These are phyloP conservation scores for Houttuynia cordata DNA, from an alignment of 164 flowering plant species.

Conservation along the genomic window DNA sequence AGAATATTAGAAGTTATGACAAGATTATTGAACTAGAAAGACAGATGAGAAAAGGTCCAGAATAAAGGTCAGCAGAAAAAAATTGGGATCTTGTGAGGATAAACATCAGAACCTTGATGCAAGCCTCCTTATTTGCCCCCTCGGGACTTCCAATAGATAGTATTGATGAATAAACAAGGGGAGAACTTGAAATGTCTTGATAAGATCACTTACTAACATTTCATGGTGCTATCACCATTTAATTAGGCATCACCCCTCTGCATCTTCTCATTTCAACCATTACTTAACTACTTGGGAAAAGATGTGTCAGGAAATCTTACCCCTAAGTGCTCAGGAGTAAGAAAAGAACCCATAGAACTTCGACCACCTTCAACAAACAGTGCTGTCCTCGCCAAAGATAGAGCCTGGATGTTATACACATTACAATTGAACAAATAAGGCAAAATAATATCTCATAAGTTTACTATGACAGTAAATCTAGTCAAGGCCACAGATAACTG, in stretches of 20 bases:
- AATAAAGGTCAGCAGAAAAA: too few relatives aligned
- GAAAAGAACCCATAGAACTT: constrained; percentile 22
- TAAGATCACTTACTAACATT: background rate
- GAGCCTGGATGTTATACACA: constrained; percentile 38
- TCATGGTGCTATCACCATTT: background rate
- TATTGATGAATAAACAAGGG: too few relatives aligned
- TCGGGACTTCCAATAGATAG: too few relatives aligned
- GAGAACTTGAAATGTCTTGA: background rate
- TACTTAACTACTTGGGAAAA: background rate
- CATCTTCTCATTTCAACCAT: too few relatives aligned
- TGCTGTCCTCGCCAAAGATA: constrained; percentile 66
- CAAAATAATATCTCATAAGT: too few relatives aligned
- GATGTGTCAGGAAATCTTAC: constrained; percentile 23
- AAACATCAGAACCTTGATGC: too few relatives aligned
- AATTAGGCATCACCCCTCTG: background rate
- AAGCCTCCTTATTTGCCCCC: too few relatives aligned
- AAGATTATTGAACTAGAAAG: background rate
- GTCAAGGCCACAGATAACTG: too few relatives aligned
- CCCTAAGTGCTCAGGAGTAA: constrained; percentile 56
- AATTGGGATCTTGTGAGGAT: too few relatives aligned
- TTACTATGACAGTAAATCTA: background rate
- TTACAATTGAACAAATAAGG: background rate
- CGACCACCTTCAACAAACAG: constrained; percentile 35
- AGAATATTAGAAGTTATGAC: background rate
- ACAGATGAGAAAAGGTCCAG: background rate